These are phyloP conservation scores for Boletus reticuloceps DNA, from an alignment of 768 basidiomycete genomes.

Conservation along the genomic window DNA sequence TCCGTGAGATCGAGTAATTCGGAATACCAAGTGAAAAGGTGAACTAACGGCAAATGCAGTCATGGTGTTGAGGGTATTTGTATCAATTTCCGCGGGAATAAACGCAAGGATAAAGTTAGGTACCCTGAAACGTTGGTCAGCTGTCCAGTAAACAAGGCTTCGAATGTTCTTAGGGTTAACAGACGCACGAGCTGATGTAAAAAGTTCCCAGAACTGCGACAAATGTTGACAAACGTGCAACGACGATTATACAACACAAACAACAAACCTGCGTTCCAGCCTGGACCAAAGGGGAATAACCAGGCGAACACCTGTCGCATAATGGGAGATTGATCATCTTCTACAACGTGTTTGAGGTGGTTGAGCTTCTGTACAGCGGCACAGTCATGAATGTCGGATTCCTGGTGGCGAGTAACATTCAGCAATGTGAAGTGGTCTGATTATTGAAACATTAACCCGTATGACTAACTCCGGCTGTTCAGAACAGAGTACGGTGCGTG, in stretches of 20 bases:
- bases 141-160: constrained; percentile 18
- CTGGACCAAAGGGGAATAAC: constrained; percentile 89
- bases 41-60: constrained; percentile 82
- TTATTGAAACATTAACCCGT: constrained; percentile 26
- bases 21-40: constrained; percentile 2
- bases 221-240: constrained; percentile 23
- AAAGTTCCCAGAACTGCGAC: constrained; percentile 77
- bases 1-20: constrained; percentile 17
- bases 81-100: constrained; percentile 85
- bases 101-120: constrained; percentile 95
- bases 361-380: constrained; percentile 45
- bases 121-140: constrained; percentile 49
- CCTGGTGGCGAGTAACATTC: constrained; percentile 30
- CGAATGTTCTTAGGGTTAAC: constrained; percentile 6
- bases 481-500: constrained; percentile 18
- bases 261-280: constrained; percentile 69
- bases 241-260: background rate
- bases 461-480: constrained; percentile 26
- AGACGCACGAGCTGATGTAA: constrained; percentile 91
- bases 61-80: constrained; percentile 88
- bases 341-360: constrained; percentile 57
- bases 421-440: background rate
- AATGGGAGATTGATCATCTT: constrained; percentile 64
- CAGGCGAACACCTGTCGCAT: constrained; percentile 78
- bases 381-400: constrained; percentile 44